Evolutionary conservation across 2,329 filamentous ascomycete genomes (phyloP).

Genomic region (Epichloe hybrida): DNA sequence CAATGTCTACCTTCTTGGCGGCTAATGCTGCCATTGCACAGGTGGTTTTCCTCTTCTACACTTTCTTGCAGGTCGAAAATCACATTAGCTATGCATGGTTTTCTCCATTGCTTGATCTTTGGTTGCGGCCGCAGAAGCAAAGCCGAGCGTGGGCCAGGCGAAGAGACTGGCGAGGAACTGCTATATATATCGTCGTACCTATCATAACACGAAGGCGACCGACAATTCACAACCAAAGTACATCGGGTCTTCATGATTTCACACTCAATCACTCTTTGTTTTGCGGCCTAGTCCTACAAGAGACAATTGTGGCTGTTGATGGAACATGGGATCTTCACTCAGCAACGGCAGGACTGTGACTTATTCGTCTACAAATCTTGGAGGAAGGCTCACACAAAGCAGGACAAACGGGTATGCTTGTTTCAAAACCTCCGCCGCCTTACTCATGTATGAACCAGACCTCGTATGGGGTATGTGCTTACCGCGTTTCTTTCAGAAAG

Average conservation of each 20-base stretch:
- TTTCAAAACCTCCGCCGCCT: not conserved
- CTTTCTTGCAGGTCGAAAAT: not conserved
- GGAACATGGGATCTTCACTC: not conserved
- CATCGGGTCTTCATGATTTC: not conserved
- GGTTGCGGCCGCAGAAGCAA: not conserved
- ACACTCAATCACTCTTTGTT: not conserved
- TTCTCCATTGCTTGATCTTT: not conserved
- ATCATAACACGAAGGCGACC: not conserved
- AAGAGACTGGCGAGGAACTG: not conserved
- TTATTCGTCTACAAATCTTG: not conserved
- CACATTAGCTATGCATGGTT: not conserved
- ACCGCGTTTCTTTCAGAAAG: conserved; percentile 11
- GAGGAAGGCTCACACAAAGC: conserved; percentile 16
- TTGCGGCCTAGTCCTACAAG: not conserved
- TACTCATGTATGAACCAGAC: not conserved
- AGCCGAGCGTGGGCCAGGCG: not conserved
- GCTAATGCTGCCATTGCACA: not conserved
- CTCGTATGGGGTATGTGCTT: not conserved
- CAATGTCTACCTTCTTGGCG: not conserved
- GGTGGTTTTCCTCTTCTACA: not conserved
- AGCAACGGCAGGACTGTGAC: not conserved
- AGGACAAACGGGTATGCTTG: conserved; percentile 26
- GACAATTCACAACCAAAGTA: not conserved
- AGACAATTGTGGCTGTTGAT: not conserved
- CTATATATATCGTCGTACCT: not conserved